Evolutionary conservation across 2,329 filamentous ascomycete genomes (phyloP).

Genomic region (Monosporascus sp.): DNA sequence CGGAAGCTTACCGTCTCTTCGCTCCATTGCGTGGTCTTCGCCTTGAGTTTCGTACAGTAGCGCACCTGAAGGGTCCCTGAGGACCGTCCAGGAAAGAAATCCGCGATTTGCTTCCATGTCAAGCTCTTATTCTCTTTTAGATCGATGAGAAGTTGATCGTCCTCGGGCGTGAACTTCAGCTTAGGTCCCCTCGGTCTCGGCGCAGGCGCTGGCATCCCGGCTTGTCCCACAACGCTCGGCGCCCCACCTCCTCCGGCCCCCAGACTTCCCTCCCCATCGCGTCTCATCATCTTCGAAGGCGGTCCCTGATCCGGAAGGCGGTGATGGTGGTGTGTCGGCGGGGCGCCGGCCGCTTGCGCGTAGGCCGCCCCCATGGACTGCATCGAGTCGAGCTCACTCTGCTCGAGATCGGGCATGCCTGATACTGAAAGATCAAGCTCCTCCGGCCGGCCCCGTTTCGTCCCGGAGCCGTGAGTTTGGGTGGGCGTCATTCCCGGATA

Average conservation of each 20-base stretch:
- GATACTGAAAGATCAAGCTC: conserved; percentile 52
- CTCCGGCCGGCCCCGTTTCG: conserved; percentile 53
- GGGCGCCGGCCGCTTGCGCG: conserved; percentile 39
- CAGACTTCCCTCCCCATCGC: conserved; percentile 46
- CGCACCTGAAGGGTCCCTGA: conserved; percentile 89
- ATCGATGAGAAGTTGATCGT: conserved; percentile 81
- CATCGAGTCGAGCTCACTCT: conserved; percentile 51
- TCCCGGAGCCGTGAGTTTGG: conserved; percentile 26
- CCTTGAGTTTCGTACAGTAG: conserved; percentile 92
- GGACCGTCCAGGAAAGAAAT: conserved; percentile 88
- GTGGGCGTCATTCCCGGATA: conserved; percentile 45
- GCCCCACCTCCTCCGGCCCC: conserved; percentile 49
- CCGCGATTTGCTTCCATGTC: conserved; percentile 96
- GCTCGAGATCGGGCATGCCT: conserved; percentile 47
- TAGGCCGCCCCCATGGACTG: conserved; percentile 50
- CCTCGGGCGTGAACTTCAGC: conserved; percentile 88
- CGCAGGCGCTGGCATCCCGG: conserved; percentile 81
- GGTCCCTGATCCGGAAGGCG: conserved; percentile 69
- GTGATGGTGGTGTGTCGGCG: conserved; percentile 72
- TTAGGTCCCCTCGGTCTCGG: conserved; percentile 79
- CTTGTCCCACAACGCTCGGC: conserved; percentile 80
- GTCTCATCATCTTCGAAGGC: conserved; percentile 61
- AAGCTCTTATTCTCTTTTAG: conserved; percentile 92
- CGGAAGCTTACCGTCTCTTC: conserved; percentile 75
- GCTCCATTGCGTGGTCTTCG: conserved; percentile 89